These are phyloP conservation scores for Phytophthora melonis DNA, from an alignment of 352 stramenopile species.

Conservation along the genomic window DNA sequence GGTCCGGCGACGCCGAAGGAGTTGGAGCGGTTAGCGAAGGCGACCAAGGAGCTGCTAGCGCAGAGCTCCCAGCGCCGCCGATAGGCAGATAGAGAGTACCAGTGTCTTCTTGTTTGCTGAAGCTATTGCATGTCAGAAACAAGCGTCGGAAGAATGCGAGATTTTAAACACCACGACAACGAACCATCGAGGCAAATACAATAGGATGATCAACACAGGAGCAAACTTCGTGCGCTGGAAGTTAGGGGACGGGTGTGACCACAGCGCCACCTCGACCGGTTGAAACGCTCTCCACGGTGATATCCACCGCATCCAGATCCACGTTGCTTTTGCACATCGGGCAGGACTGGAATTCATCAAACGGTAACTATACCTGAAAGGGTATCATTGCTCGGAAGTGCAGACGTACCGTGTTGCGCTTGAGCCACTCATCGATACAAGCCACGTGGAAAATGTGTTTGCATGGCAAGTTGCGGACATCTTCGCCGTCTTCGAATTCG, in stretches of 20 bases:
- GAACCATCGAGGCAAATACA: slow-evolving; percentile 23
- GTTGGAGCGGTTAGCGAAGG: slow-evolving; percentile 63
- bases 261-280: slow-evolving; percentile 42
- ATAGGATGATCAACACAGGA: slow-evolving; percentile 19
- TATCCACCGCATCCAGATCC: slow-evolving; percentile 59
- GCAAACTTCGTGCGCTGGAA: neutral
- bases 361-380: neutral
- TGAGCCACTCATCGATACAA: slow-evolving; percentile 92
- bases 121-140: slow-evolving; percentile 9
- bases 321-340: slow-evolving; percentile 88
- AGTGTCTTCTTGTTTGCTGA: neutral
- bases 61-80: slow-evolving; percentile 51
- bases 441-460: slow-evolving; percentile 91
- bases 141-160: slow-evolving; percentile 1
- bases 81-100: slow-evolving; percentile 20
- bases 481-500: slow-evolving; percentile 80
- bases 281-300: slow-evolving; percentile 41
- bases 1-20: slow-evolving; percentile 72
- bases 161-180: slow-evolving; percentile 9
- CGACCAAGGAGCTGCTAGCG: slow-evolving; percentile 65
- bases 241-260: slow-evolving; percentile 46
- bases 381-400: neutral
- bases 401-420: slow-evolving; percentile 80
- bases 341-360: slow-evolving; percentile 54
- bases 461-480: slow-evolving; percentile 83